Evolutionary conservation across 1,284 basidiomycete genomes (phyloP).

Genomic region (Fomitopsis pinicola): DNA sequence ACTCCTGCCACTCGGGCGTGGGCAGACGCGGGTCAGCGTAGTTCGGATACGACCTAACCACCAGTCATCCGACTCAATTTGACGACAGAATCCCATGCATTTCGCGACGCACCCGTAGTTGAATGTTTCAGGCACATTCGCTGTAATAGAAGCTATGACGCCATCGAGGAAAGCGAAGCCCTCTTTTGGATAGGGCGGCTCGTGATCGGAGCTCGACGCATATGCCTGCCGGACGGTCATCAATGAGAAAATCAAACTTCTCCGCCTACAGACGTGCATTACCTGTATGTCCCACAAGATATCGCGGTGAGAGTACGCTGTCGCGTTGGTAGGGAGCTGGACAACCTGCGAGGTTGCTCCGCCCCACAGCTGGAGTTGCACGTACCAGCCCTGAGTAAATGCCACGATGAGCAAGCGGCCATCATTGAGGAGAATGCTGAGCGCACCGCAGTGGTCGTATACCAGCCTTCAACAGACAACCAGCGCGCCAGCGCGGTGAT

Average conservation of each 20-base stretch:
- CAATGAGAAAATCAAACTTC: background rate
- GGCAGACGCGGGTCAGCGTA: background rate
- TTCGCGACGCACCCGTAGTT: background rate
- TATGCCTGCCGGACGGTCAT: background rate
- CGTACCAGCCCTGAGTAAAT: background rate
- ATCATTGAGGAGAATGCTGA: background rate
- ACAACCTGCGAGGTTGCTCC: background rate
- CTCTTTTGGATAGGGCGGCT: background rate
- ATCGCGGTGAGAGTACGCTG: background rate
- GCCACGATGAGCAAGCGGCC: background rate
- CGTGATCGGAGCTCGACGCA: background rate
- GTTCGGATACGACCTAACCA: background rate
- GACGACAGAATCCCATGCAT: too few relatives aligned
- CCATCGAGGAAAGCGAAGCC: background rate
- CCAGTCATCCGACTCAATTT: background rate
- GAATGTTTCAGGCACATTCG: background rate
- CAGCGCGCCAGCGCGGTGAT: background rate
- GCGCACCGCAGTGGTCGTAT: background rate
- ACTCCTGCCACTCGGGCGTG: background rate
- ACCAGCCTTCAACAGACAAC: background rate
- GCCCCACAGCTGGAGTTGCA: background rate
- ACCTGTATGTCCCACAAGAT: background rate
- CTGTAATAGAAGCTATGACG: background rate
- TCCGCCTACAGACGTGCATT: background rate
- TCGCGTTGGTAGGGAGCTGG: background rate